Evolutionary conservation across 106 monocot species (phyloP).

Genomic region (Dendrobium huoshanense): DNA sequence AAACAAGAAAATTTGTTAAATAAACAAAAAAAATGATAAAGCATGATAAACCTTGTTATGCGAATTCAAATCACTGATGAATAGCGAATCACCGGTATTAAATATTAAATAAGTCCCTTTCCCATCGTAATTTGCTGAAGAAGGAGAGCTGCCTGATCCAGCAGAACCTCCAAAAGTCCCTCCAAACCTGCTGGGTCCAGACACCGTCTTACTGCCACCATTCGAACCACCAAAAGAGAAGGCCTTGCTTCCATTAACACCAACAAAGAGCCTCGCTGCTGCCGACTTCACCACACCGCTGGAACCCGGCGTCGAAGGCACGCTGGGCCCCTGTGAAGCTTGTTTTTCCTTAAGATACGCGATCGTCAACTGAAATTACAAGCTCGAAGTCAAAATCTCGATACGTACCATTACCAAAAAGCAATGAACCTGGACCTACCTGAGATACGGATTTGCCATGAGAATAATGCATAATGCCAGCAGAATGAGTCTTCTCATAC

Average conservation of each 20-base stretch:
- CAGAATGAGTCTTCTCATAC: conserved; percentile 84
- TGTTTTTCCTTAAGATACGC: conserved; percentile 62
- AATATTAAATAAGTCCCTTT: conserved; percentile 85
- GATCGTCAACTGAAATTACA: conserved; percentile 55
- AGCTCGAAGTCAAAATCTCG: neutral
- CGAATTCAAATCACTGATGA: conserved; percentile 86
- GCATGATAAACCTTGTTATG: conserved; percentile 65
- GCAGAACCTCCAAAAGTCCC: conserved; percentile 32
- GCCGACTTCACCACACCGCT: conserved; percentile 39
- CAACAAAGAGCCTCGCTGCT: conserved; percentile 50
- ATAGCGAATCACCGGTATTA: conserved; percentile 77
- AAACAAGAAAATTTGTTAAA: neutral
- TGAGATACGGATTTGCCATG: conserved; percentile 80
- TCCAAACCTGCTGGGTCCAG: conserved; percentile 50
- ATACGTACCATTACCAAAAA: neutral
- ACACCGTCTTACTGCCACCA: conserved; percentile 44
- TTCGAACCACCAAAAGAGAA: conserved; percentile 35
- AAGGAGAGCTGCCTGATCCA: conserved; percentile 26
- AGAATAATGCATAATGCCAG: conserved; percentile 69
- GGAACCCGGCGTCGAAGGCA: conserved; percentile 23
- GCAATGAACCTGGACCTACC: conserved; percentile 28
- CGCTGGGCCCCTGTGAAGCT: conserved; percentile 34
- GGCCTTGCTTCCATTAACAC: conserved; percentile 49
- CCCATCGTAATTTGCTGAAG: conserved; percentile 58
- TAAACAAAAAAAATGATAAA: neutral